Conservation (phyloP, 2,329 filamentous ascomycete genomes). For the Tothia fuscella region DNA sequence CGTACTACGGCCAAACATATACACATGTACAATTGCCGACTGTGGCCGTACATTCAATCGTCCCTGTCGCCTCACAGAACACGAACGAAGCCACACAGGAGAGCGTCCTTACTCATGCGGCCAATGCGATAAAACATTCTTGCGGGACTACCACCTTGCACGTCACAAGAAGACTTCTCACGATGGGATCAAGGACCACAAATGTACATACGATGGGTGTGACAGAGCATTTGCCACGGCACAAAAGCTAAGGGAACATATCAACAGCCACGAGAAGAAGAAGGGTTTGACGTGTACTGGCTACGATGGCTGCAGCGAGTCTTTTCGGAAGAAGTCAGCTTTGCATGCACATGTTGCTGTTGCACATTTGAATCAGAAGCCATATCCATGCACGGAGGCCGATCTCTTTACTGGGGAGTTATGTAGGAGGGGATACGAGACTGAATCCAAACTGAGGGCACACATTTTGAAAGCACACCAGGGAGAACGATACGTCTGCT, state of each 20-base stretch:
- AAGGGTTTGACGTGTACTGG: slow-evolving; percentile 65
- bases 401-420: slow-evolving; percentile 38
- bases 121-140: slow-evolving; percentile 71
- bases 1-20: slow-evolving; percentile 58
- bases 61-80: slow-evolving; percentile 65
- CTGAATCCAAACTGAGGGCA: slow-evolving; percentile 54
- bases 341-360: slow-evolving; percentile 70
- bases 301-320: slow-evolving; percentile 57
- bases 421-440: slow-evolving; percentile 64
- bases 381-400: slow-evolving; percentile 57
- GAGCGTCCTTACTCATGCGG: slow-evolving; percentile 68
- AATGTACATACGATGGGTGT: slow-evolving; percentile 62
- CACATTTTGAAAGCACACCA: slow-evolving; percentile 63
- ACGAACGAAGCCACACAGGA: slow-evolving; percentile 75
- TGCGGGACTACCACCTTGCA: slow-evolving; percentile 74
- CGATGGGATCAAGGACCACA: slow-evolving; percentile 54
- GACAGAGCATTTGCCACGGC: slow-evolving; percentile 72
- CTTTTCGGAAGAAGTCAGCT: slow-evolving; percentile 79
- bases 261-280: slow-evolving; percentile 64
- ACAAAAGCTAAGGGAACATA: slow-evolving; percentile 64
- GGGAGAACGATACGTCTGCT: slow-evolving; percentile 26
- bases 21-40: slow-evolving; percentile 59
- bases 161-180: slow-evolving; percentile 79
- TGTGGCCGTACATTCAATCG: slow-evolving; percentile 83
- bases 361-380: slow-evolving; percentile 59